These are phyloP conservation scores for Aspergillus awamori DNA, from an alignment of 2,329 filamentous ascomycete species.

Conservation along the genomic window DNA sequence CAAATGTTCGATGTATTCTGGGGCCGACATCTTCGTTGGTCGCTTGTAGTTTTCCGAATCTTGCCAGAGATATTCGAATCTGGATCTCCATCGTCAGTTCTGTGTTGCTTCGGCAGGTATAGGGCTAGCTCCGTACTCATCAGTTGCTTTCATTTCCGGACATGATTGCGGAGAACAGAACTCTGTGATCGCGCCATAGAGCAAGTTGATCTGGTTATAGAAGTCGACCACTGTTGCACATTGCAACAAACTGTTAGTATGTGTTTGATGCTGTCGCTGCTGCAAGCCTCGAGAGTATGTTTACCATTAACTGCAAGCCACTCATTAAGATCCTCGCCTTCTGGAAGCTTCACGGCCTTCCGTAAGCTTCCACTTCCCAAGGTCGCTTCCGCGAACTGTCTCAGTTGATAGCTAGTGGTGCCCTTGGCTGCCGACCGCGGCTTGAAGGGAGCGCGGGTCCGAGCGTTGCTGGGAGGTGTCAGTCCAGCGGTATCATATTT, in stretches of 20 bases:
- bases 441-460: slow-evolving; percentile 87
- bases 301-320: slow-evolving; percentile 97
- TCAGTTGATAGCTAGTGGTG: slow-evolving; percentile 87
- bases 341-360: slow-evolving; percentile 94
- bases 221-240: slow-evolving; percentile 83
- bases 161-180: slow-evolving; percentile 98
- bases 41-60: slow-evolving; percentile 91
- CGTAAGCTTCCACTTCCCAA: slow-evolving; percentile 90
- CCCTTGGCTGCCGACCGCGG: slow-evolving; percentile 82
- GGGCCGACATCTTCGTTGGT: slow-evolving; percentile 96
- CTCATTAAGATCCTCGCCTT: slow-evolving; percentile 96
- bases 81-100: slow-evolving; percentile 38
- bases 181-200: slow-evolving; percentile 98
- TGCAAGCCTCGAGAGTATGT: slow-evolving; percentile 32
- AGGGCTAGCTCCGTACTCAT: slow-evolving; percentile 68
- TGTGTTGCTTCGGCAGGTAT: slow-evolving; percentile 7
- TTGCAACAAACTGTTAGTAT: slow-evolving; percentile 3
- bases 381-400: slow-evolving; percentile 97
- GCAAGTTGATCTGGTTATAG: slow-evolving; percentile 99
- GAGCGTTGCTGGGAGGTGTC: slow-evolving; percentile 70
- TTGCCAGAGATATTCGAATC: slow-evolving; percentile 99
- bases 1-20: slow-evolving; percentile 95
- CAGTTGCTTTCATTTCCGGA: slow-evolving; percentile 99
- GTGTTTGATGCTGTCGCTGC: background rate
- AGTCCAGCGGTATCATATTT: slow-evolving; percentile 45